phyloP scores from a whole-genome alignment of 345 rosid species.

The Arabidopsis suecica region DNA sequence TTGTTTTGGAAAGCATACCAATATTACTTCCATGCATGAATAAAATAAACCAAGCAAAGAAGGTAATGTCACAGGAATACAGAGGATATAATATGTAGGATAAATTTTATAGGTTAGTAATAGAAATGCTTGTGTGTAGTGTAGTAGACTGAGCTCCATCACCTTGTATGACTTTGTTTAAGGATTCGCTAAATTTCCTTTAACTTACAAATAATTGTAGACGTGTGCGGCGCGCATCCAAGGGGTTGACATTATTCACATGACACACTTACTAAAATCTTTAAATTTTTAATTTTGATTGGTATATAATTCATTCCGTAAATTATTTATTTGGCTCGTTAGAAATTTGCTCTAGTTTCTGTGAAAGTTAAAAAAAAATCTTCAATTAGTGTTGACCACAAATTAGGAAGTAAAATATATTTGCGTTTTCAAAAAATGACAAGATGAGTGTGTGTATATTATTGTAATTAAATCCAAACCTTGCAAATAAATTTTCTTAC shows the following conservation, averaged over 20 bases:
- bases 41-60: background rate
- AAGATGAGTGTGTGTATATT: background rate
- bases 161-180: constrained; percentile 12
- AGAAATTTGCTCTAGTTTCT: background rate
- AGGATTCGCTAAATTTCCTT: background rate
- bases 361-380: background rate
- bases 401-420: background rate
- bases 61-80: constrained; percentile 1
- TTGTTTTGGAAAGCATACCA: background rate
- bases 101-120: background rate
- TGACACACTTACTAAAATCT: constrained; percentile 9
- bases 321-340: background rate
- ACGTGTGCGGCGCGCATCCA: constrained; percentile 40
- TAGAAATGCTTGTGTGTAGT: constrained; percentile 10
- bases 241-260: constrained; percentile 33
- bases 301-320: background rate
- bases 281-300: background rate
- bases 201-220: constrained; percentile 23
- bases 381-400: background rate
- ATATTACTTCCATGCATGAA: constrained; percentile 9
- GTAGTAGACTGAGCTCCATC: constrained; percentile 1
- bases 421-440: background rate
- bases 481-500: background rate
- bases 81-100: background rate
- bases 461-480: background rate